phyloP scores from a whole-genome alignment of 768 basidiomycete species.

The Tulasnella sp. region DNA sequence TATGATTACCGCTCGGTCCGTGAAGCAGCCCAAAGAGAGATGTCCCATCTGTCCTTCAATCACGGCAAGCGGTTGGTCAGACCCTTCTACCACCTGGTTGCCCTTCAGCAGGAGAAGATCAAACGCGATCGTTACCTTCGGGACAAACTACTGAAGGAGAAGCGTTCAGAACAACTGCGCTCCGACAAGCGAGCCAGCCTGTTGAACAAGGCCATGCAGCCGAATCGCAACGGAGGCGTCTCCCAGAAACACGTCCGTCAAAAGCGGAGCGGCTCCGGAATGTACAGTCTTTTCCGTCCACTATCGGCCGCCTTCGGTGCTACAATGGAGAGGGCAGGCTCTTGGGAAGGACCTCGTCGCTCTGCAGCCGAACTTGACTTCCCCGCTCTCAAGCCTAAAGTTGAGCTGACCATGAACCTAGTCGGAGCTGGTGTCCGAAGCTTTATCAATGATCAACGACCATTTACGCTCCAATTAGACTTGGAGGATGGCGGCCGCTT shows the following conservation, averaged over 20 bases:
- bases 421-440: slow-evolving; percentile 65
- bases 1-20: slow-evolving; percentile 70
- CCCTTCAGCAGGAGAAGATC: slow-evolving; percentile 71
- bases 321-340: slow-evolving; percentile 34
- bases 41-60: slow-evolving; percentile 46
- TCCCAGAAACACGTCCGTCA: slow-evolving; percentile 70
- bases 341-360: slow-evolving; percentile 33
- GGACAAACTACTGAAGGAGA: slow-evolving; percentile 67
- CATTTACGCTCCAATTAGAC: slow-evolving; percentile 76
- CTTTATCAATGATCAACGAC: slow-evolving; percentile 74
- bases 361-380: slow-evolving; percentile 76
- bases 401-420: slow-evolving; percentile 67
- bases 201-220: slow-evolving; percentile 66
- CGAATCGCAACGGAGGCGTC: slow-evolving; percentile 46
- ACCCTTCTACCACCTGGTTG: slow-evolving; percentile 57
- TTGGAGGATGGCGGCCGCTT: slow-evolving; percentile 86
- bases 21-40: slow-evolving; percentile 69
- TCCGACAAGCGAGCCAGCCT: slow-evolving; percentile 72
- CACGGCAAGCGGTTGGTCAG: slow-evolving; percentile 48
- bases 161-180: slow-evolving; percentile 66
- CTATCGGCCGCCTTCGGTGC: slow-evolving; percentile 80
- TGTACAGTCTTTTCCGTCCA: slow-evolving; percentile 80
- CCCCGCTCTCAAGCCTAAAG: slow-evolving; percentile 57
- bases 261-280: slow-evolving; percentile 85
- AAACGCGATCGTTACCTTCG: slow-evolving; percentile 69